Conservation (phyloP, 306 rosid genomes). For the Carpinus fangiana region DNA sequence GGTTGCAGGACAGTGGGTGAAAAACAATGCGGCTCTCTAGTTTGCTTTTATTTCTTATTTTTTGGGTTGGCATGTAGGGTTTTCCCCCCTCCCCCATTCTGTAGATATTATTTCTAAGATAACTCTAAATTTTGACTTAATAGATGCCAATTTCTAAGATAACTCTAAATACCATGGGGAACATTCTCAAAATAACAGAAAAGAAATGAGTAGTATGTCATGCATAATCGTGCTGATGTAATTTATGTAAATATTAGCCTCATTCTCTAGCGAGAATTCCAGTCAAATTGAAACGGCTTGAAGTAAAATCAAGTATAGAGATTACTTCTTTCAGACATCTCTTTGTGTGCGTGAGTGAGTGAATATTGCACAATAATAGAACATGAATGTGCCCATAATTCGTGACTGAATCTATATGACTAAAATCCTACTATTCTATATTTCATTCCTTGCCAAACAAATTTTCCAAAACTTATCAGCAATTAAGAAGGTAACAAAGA, state of each 20-base stretch:
- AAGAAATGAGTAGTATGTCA: neutral
- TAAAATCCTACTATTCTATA: no score
- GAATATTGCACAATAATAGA: no score
- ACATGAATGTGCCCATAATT: no score
- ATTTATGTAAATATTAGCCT: neutral
- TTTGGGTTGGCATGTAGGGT: neutral
- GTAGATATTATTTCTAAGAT: neutral
- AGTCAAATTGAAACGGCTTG: neutral
- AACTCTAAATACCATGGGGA: neutral
- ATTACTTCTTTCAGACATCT: neutral
- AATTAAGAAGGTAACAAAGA: no score
- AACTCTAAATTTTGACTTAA: neutral
- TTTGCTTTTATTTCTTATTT: neutral
- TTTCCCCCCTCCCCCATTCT: neutral
- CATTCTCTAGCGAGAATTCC: neutral
- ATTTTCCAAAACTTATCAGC: no score
- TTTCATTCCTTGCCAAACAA: no score
- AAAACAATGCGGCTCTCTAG: neutral
- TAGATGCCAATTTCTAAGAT: neutral
- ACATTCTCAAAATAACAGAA: neutral
- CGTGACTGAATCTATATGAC: no score
- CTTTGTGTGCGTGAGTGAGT: neutral
- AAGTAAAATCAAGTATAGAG: neutral
- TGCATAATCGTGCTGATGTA: neutral
- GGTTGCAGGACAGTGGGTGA: neutral